These are phyloP conservation scores for Pythium scleroteichum DNA, from an alignment of 352 stramenopile genomes.

Conservation along the genomic window DNA sequence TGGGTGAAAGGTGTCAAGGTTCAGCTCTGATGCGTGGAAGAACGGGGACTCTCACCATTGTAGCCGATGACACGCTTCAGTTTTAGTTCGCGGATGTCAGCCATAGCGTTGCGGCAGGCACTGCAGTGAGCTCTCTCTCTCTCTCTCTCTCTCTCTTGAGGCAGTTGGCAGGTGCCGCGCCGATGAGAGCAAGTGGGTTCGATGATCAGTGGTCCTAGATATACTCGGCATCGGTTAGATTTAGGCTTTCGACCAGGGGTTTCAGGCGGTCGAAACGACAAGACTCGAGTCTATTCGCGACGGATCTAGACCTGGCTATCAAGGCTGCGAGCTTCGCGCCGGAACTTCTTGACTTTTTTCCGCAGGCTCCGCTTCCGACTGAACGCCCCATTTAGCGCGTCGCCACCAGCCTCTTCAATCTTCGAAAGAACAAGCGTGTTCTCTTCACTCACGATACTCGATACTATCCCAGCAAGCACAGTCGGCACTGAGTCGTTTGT, in stretches of 20 bases:
- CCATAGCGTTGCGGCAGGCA: too few relatives aligned
- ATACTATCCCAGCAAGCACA: constrained; percentile 38
- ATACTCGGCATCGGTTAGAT: too few relatives aligned
- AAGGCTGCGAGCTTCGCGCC: constrained; percentile 7
- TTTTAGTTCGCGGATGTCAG: constrained; percentile 71
- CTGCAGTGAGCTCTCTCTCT: too few relatives aligned
- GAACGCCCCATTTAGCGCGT: constrained; percentile 65
- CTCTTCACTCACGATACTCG: constrained; percentile 63
- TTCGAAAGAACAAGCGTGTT: constrained; percentile 67
- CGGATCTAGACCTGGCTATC: not conserved
- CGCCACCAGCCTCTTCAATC: constrained; percentile 53
- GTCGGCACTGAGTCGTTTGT: too few relatives aligned
- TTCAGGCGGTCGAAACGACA: not conserved
- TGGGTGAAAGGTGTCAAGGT: constrained; percentile 16
- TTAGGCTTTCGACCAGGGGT: too few relatives aligned
- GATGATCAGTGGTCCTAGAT: too few relatives aligned
- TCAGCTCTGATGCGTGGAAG: too few relatives aligned
- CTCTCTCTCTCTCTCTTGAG: not conserved
- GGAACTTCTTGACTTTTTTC: constrained; percentile 76
- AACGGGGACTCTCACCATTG: constrained; percentile 54
- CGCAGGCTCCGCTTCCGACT: constrained; percentile 80
- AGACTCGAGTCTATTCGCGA: too few relatives aligned
- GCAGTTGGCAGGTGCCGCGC: too few relatives aligned
- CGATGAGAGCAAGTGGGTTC: too few relatives aligned
- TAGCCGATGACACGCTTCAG: constrained; percentile 80